These are phyloP conservation scores for Plicaturopsis crispa DNA, from an alignment of 768 basidiomycete species.

Conservation along the genomic window DNA sequence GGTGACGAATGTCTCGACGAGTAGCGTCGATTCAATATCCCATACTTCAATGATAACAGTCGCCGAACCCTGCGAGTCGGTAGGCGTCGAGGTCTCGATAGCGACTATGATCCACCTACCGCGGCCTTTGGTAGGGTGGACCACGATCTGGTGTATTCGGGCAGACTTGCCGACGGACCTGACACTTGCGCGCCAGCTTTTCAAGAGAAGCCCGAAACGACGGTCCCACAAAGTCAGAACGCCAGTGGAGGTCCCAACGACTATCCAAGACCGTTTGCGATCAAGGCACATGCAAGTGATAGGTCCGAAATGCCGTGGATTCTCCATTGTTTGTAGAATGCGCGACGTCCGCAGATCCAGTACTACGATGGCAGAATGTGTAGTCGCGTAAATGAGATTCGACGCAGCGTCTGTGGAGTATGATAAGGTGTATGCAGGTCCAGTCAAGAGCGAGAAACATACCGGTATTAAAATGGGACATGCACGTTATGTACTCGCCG, in stretches of 20 bases:
- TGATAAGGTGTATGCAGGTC: neutral
- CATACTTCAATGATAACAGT: constrained; percentile 69
- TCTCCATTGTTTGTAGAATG: constrained; percentile 67
- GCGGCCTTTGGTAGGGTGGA: constrained; percentile 83
- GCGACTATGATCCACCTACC: constrained; percentile 91
- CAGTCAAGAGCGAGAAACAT: constrained; percentile 1
- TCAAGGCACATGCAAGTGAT: constrained; percentile 84
- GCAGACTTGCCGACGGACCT: constrained; percentile 43
- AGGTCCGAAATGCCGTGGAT: constrained; percentile 80
- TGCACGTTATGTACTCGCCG: constrained; percentile 78
- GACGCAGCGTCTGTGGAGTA: constrained; percentile 55
- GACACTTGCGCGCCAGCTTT: constrained; percentile 76
- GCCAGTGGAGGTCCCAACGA: constrained; percentile 83
- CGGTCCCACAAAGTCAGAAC: constrained; percentile 91
- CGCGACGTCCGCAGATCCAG: constrained; percentile 85
- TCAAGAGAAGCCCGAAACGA: constrained; percentile 83
- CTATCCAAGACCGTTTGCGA: constrained; percentile 78
- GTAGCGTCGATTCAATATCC: constrained; percentile 77
- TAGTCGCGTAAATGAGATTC: constrained; percentile 81
- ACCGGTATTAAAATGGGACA: constrained; percentile 54
- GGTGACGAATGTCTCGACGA: constrained; percentile 77
- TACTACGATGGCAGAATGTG: constrained; percentile 64
- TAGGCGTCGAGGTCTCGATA: constrained; percentile 40
- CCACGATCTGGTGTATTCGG: constrained; percentile 63
- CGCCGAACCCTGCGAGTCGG: constrained; percentile 33